Percentiles rank a stretch among this genome's conserved stretches.
Conservation (phyloP, 2,329 filamentous ascomycete species). For the Diaporthe capsici region DNA sequence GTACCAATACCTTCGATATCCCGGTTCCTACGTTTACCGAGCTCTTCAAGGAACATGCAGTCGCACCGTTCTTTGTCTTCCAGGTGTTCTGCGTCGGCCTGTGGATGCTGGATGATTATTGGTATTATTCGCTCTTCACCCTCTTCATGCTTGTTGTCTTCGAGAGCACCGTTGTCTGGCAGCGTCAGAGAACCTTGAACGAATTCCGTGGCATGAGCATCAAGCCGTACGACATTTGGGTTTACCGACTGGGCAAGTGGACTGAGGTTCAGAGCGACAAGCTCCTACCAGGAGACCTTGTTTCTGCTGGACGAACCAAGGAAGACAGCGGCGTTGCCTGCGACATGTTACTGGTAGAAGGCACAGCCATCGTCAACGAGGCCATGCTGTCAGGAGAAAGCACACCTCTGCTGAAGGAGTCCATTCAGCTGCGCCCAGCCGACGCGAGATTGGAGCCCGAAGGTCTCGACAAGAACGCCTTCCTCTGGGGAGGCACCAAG, state of each 20-base stretch:
- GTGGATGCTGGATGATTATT: slow-evolving; percentile 99
- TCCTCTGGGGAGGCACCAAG: slow-evolving; percentile 97
- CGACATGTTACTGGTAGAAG: slow-evolving; percentile 95
- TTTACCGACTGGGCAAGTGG: slow-evolving; percentile 91
- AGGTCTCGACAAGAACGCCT: slow-evolving; percentile 95
- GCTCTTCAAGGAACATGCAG: slow-evolving; percentile 97
- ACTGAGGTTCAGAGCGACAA: slow-evolving; percentile 90
- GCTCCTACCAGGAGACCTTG: slow-evolving; percentile 92
- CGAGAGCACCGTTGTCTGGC: slow-evolving; percentile 99
- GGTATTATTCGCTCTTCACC: slow-evolving; percentile 99
- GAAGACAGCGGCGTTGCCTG: slow-evolving; percentile 97
- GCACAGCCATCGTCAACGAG: slow-evolving; percentile 97
- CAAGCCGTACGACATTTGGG: slow-evolving; percentile 96
- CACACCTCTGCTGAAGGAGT: slow-evolving; percentile 96
- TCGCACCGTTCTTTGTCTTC: slow-evolving; percentile 99
- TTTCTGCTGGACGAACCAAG: slow-evolving; percentile 93
- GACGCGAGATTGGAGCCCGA: slow-evolving; percentile 88
- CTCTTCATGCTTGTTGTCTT: slow-evolving; percentile 98
- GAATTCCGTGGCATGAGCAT: slow-evolving; percentile 99
- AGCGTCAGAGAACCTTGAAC: slow-evolving; percentile 92
- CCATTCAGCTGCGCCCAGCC: slow-evolving; percentile 87
- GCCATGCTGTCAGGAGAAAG: slow-evolving; percentile 99
- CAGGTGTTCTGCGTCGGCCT: slow-evolving; percentile 98
- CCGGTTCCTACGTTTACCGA: slow-evolving; percentile 96
- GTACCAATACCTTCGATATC: slow-evolving; percentile 96